Conservation (phyloP, 768 basidiomycete species). For the Leccinum broughii region DNA sequence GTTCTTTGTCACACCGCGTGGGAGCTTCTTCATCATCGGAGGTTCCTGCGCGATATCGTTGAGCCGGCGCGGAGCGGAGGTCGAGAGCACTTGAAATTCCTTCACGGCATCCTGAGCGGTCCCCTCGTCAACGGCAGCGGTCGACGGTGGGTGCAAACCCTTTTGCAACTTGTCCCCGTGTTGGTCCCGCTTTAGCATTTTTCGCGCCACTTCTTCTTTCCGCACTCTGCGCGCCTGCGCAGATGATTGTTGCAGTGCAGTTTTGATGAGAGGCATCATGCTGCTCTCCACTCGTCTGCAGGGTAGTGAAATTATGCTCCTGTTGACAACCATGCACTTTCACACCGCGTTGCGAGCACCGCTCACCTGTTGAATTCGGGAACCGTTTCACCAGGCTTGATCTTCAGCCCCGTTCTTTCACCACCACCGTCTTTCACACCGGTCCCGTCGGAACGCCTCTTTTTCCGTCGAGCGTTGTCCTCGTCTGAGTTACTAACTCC, state of each 20-base stretch:
- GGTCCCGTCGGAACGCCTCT: conserved; percentile 25
- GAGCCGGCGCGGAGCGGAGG: conserved; percentile 61
- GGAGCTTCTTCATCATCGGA: conserved; percentile 57
- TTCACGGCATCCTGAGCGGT: conserved; percentile 28
- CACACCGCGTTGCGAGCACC: conserved; percentile 11
- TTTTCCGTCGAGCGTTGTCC: conserved; percentile 30
- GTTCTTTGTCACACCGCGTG: conserved; percentile 43
- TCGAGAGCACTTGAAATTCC: conserved; percentile 52
- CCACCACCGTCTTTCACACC: conserved; percentile 16
- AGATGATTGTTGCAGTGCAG: conserved; percentile 59
- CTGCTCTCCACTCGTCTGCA: conserved; percentile 70
- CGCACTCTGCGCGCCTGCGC: conserved; percentile 48
- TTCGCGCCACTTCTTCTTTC: conserved; percentile 29
- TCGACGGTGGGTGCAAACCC: conserved; percentile 14
- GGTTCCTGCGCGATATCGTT: conserved; percentile 74
- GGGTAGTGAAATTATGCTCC: conserved; percentile 3
- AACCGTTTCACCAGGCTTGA: conserved; percentile 69
- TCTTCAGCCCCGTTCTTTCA: conserved; percentile 39
- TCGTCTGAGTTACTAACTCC: conserved; percentile 31
- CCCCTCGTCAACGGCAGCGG: conserved; percentile 17
- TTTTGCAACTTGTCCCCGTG: conserved; percentile 12
- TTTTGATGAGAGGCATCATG: conserved; percentile 63
- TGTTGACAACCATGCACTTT: conserved; percentile 11
- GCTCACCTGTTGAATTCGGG: conserved; percentile 74
- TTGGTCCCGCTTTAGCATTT: conserved; percentile 20